Base-by-base conservation (phyloP, 169 alveolate species). In the Cryptosporidium parvum region DNA sequence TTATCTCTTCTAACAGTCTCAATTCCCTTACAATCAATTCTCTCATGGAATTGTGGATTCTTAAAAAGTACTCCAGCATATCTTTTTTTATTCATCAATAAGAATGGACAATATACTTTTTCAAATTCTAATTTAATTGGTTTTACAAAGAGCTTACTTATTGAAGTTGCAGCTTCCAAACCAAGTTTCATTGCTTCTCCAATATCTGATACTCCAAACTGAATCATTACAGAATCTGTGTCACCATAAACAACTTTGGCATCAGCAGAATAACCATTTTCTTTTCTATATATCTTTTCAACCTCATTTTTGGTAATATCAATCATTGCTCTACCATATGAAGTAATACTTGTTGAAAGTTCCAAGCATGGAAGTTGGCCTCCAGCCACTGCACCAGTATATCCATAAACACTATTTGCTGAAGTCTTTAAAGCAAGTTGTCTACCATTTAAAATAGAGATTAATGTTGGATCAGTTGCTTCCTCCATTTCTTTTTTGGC, bases 361-460 rank as follows among this genome's bases (percentile, higher is more conserved):
- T 96, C 99, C 21, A 98, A 91, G 86, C 99, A 98, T 2, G 99
- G 99, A 33, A 98, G 92, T 87, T 95, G 96, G 1, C 99, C 99
- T 2, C 97, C 98, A 51, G 97, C 95, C 18, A 96, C 92, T 5
- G 99, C 99, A 9, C 99, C 99, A 12, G 99, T 99, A 87, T 97
- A 98, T 8, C 99, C 99, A 95, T 99, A 99, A 31, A 99, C 99
- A 26, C 99, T 97, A 95, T 99, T 99, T 37, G 99, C 99, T 12
- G 99, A 96, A 70, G 97, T 96, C 93, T 99, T 98, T 67, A 99
- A 94, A 29, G 99, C 99, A 61, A 97, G 94, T 93, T 98, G 98
- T 65, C 99, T 94, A 16, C 99, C 99, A 89, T 99, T 98, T 56
- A 98, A 97, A n/a, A 99, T 99, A 51, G 93, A 86, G 21, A 80